Percentiles rank a stretch among this genome's conserved stretches.
Evolutionary conservation across 805 yeast species (phyloP).

Genomic region (Spathaspora hagerdaliae): DNA sequence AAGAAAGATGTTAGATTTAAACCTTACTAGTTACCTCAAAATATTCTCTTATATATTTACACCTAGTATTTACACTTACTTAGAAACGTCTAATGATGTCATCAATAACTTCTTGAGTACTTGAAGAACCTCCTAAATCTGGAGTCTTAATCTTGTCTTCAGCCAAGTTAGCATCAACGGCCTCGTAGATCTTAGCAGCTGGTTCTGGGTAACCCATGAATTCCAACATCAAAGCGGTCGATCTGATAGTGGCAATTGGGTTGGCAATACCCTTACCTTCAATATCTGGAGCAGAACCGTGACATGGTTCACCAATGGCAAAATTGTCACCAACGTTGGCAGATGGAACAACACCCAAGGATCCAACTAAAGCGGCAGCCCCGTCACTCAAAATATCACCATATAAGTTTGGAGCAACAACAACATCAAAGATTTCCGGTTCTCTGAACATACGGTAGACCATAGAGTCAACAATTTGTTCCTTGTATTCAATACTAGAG

Average conservation of each 20-base stretch:
- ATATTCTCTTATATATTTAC: not conserved
- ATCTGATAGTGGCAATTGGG: constrained; percentile 97
- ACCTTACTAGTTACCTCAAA: constrained; percentile 41
- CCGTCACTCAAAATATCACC: constrained; percentile 97
- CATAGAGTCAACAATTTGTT: constrained; percentile 99
- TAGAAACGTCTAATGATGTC: constrained; percentile 63
- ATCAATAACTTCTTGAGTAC: constrained; percentile 82
- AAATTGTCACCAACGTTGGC: constrained; percentile 96
- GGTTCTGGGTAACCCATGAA: constrained; percentile 88
- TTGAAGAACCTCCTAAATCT: constrained; percentile 87
- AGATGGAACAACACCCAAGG: constrained; percentile 95
- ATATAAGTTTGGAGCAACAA: constrained; percentile 96
- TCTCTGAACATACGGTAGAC: constrained; percentile 98
- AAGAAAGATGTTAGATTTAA: constrained; percentile 47
- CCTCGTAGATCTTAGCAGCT: constrained; percentile 88
- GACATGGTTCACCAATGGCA: constrained; percentile 99
- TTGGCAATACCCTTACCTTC: constrained; percentile 93
- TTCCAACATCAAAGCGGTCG: constrained; percentile 94
- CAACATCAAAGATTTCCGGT: constrained; percentile 95
- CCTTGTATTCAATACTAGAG: constrained; percentile 65
- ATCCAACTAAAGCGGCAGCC: constrained; percentile 97
- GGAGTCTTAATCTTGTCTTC: constrained; percentile 84
- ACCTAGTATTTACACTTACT: not conserved
- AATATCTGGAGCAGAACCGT: constrained; percentile 98
- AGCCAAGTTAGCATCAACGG: constrained; percentile 88